These are phyloP conservation scores for Tuber microsphaerosporum DNA, from an alignment of 495 filamentous ascomycete species.

Conservation along the genomic window DNA sequence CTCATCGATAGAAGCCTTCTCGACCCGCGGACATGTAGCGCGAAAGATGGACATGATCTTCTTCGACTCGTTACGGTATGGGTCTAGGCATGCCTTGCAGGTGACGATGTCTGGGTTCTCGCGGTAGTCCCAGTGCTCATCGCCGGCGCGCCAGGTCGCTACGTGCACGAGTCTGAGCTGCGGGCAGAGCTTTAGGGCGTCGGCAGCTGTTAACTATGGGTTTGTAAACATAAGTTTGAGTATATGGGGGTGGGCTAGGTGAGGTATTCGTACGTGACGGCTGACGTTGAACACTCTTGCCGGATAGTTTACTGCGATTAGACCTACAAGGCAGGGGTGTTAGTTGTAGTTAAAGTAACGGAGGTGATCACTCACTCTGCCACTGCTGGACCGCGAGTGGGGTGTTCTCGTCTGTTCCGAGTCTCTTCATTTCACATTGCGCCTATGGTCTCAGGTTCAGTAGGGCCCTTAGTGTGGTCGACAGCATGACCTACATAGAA, in stretches of 20 bases:
- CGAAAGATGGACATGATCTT: conserved; percentile 78
- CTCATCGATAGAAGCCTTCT: conserved; percentile 87
- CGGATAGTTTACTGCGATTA: conserved; percentile 95
- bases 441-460: conserved; percentile 45
- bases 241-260: background rate
- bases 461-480: background rate
- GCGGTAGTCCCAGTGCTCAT: conserved; percentile 82
- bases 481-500: conserved; percentile 56
- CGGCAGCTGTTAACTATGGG: conserved; percentile 48
- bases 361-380: conserved; percentile 43
- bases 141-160: conserved; percentile 88
- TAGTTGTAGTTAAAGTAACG: conserved; percentile 40
- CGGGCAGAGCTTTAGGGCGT: conserved; percentile 85
- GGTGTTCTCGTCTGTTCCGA: conserved; percentile 62
- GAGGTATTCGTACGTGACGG: conserved; percentile 55
- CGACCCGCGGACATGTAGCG: conserved; percentile 62
- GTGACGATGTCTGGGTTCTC: conserved; percentile 66
- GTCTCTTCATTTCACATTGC: conserved; percentile 86
- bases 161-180: conserved; percentile 62
- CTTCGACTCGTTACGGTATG: conserved; percentile 77
- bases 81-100: conserved; percentile 89
- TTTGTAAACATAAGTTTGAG: conserved; percentile 1
- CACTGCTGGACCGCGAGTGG: conserved; percentile 91
- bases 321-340: conserved; percentile 47
- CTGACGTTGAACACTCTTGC: conserved; percentile 72